A percentile compares a stretch with the other conserved stretches of the same genome.
Evolutionary conservation across 495 filamentous ascomycete genomes (phyloP).

Genomic region (Pseudoneurospora amorphoporcata): DNA sequence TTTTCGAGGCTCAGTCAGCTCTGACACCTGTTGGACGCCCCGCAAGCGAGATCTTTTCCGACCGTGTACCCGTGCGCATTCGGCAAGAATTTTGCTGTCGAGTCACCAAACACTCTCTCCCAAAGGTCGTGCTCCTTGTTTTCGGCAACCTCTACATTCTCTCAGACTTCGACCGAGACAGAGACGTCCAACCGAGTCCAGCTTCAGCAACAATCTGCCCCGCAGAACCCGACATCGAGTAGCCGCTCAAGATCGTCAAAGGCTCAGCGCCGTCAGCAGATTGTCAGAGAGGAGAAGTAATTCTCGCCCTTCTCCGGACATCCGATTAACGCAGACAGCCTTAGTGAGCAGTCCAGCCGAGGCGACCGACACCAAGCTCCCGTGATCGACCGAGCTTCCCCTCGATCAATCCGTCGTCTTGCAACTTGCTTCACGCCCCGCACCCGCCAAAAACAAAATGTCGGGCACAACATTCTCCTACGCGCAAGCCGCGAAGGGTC

Average conservation of each 20-base stretch:
- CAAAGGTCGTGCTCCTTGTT: background rate
- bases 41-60: background rate
- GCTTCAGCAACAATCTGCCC: background rate
- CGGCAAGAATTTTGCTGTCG: background rate
- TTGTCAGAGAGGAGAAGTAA: conserved; percentile 20
- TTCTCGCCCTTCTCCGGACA: conserved; percentile 20
- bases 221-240: background rate
- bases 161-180: background rate
- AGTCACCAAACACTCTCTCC: background rate
- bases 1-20: background rate
- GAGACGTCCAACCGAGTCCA: background rate
- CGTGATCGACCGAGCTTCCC: background rate
- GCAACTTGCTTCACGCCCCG: conserved; percentile 1
- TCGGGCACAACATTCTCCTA: conserved; percentile 65
- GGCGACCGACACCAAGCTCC: conserved; percentile 2
- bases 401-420: background rate
- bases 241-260: background rate
- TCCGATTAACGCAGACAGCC: conserved; percentile 12
- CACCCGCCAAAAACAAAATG: conserved; percentile 11
- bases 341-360: conserved; percentile 3
- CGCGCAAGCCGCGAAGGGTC: conserved; percentile 85
- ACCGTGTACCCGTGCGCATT: background rate
- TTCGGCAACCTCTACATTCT: background rate
- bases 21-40: background rate
- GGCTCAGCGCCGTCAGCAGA: conserved; percentile 3